Evolutionary conservation across 176 grass and related monocot genomes (phyloP).

Genomic region (Oryza meyeriana): DNA sequence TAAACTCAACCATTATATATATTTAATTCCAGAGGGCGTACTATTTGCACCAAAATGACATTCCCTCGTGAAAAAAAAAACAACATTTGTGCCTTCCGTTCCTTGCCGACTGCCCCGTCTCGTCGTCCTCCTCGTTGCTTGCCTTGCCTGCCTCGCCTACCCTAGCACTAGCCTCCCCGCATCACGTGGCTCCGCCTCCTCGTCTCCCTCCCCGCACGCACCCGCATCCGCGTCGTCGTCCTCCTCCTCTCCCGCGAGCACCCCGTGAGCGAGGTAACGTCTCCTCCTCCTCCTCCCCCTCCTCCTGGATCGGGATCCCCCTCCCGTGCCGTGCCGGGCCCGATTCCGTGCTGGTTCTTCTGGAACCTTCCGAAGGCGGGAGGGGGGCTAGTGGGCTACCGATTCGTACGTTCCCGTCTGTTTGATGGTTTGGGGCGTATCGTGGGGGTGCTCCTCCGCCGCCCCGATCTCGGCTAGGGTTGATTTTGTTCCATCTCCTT

Average conservation of each 20-base stretch:
- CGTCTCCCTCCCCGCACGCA: background rate
- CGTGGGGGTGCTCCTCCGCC: too few relatives aligned
- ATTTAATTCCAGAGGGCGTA: too few relatives aligned
- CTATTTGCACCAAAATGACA: too few relatives aligned
- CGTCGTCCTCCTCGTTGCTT: background rate
- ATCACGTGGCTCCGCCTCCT: background rate
- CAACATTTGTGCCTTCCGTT: background rate
- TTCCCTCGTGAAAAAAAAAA: too few relatives aligned
- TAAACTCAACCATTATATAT: too few relatives aligned
- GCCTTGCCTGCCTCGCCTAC: background rate
- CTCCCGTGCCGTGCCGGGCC: background rate
- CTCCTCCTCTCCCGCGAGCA: background rate
- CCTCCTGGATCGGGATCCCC: background rate
- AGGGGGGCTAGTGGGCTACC: background rate
- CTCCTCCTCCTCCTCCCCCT: background rate
- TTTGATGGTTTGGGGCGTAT: background rate
- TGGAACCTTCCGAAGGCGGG: background rate
- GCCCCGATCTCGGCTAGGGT: background rate
- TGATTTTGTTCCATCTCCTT: background rate
- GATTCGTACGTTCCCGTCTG: background rate
- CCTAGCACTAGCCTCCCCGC: background rate
- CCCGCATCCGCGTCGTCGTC: background rate
- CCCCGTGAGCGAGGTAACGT: background rate
- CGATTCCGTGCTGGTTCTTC: background rate
- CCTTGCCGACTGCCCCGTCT: slow-evolving; percentile 15